Evolutionary conservation across 805 yeast genomes (phyloP).

Genomic region (Lachancea lanzarotensis): DNA sequence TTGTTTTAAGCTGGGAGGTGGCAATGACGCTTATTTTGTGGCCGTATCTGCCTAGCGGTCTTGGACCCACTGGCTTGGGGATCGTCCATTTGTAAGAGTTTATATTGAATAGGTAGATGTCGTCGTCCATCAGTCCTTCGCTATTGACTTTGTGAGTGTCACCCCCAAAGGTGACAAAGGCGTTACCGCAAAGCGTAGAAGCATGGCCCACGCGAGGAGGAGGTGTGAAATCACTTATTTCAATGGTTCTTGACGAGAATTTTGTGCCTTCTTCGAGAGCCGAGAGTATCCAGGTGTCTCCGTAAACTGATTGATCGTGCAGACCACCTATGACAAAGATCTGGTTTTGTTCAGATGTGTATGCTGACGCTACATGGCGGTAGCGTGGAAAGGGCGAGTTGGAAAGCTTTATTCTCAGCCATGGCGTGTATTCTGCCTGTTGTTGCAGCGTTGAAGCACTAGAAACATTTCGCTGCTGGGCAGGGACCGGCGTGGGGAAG

Average conservation of each 20-base stretch:
- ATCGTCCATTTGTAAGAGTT: slow-evolving; percentile 73
- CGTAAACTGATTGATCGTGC: slow-evolving; percentile 85
- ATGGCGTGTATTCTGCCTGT: slow-evolving; percentile 42
- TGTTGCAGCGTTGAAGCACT: slow-evolving; percentile 24
- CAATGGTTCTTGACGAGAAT: slow-evolving; percentile 45
- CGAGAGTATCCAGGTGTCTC: slow-evolving; percentile 88
- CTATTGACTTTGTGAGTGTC: slow-evolving; percentile 81
- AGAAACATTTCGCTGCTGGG: slow-evolving; percentile 28
- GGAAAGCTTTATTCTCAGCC: slow-evolving; percentile 57
- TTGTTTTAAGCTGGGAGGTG: slow-evolving; percentile 49
- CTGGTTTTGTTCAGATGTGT: slow-evolving; percentile 73
- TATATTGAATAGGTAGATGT: slow-evolving; percentile 78
- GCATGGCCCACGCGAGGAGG: slow-evolving; percentile 98
- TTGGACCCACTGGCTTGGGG: slow-evolving; percentile 64
- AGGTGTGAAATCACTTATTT: slow-evolving; percentile 73
- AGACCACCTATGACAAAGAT: slow-evolving; percentile 91
- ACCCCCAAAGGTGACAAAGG: slow-evolving; percentile 93
- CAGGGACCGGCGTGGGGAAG: slow-evolving; percentile 8
- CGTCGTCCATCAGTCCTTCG: slow-evolving; percentile 78
- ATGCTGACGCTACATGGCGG: slow-evolving; percentile 79
- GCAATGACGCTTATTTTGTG: slow-evolving; percentile 79
- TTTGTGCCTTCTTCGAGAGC: slow-evolving; percentile 34
- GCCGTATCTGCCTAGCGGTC: slow-evolving; percentile 92
- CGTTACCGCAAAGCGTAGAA: slow-evolving; percentile 85
- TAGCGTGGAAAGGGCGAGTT: slow-evolving; percentile 91